Evolutionary conservation across 805 yeast genomes (phyloP).

Genomic region (Metschnikowia matae): DNA sequence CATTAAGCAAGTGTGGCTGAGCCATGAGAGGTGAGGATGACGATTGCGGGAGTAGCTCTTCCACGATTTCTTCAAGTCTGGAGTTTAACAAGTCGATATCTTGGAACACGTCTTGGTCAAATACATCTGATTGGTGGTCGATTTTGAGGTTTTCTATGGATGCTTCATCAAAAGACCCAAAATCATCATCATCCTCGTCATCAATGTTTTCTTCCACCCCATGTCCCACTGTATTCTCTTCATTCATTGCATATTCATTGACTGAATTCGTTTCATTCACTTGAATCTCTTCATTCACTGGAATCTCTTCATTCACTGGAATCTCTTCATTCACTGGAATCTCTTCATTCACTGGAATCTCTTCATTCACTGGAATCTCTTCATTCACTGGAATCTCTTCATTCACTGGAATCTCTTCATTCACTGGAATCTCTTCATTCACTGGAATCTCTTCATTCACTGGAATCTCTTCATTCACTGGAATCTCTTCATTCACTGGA

Average conservation of each 20-base stretch:
- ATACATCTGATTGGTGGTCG: background rate
- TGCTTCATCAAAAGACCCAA: conserved; percentile 38
- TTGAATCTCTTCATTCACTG: no score
- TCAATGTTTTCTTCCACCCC: conserved; percentile 1
- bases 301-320: background rate
- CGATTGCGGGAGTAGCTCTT: conserved; percentile 9
- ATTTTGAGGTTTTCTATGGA: conserved; percentile 24
- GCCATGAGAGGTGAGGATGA: background rate
- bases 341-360: background rate
- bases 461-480: background rate
- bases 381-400: background rate
- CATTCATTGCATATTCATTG: no score
- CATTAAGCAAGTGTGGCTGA: conserved; percentile 20
- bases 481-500: no score
- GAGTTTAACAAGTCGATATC: conserved; percentile 1
- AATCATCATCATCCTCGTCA: conserved; percentile 31
- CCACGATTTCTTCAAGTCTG: conserved; percentile 10
- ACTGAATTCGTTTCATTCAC: background rate
- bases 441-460: no score
- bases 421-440: background rate
- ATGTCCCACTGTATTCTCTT: background rate
- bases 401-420: no score
- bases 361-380: background rate
- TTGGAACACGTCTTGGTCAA: conserved; percentile 1
- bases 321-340: background rate